Evolutionary conservation across 129 eudicot species (phyloP).

Genomic region (Sambucus nigra): DNA sequence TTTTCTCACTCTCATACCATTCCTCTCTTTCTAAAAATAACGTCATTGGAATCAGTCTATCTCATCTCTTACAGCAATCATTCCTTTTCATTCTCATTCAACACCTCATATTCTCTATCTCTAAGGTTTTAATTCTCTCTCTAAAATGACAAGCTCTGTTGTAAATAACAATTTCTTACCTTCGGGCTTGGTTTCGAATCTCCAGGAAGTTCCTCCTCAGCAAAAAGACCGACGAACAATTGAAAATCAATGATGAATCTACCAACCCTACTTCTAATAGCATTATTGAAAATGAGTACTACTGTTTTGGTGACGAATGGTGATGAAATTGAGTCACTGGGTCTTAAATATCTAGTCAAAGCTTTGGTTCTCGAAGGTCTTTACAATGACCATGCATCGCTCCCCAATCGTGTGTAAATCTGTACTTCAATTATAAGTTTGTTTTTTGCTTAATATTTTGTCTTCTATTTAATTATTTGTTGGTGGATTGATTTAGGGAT

Average conservation of each 20-base stretch:
- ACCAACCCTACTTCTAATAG: too few species aligned
- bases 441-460: not conserved
- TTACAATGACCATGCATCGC: constrained; percentile 73
- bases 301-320: constrained; percentile 70
- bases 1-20: too few species aligned
- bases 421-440: not conserved
- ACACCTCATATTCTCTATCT: too few species aligned
- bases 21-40: too few species aligned
- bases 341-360: constrained; percentile 53
- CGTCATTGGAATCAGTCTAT: constrained; percentile 46
- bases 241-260: constrained; percentile 9
- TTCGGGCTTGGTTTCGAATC: constrained; percentile 75
- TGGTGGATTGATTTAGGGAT: constrained; percentile 39
- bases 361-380: constrained; percentile 61
- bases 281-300: constrained; percentile 22
- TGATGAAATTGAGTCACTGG: constrained; percentile 82
- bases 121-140: too few species aligned
- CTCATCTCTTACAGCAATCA: not conserved
- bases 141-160: constrained; percentile 32
- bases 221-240: constrained; percentile 25
- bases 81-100: not conserved
- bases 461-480: constrained; percentile 1
- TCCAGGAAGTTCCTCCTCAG: constrained; percentile 47
- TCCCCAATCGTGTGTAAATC: constrained; percentile 77
- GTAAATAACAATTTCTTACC: constrained; percentile 51